Evolutionary conservation across 495 filamentous ascomycete genomes (phyloP), one percentile per base, ranked within the genome.

Genomic region (Trichoderma orchidacearum): DNA sequence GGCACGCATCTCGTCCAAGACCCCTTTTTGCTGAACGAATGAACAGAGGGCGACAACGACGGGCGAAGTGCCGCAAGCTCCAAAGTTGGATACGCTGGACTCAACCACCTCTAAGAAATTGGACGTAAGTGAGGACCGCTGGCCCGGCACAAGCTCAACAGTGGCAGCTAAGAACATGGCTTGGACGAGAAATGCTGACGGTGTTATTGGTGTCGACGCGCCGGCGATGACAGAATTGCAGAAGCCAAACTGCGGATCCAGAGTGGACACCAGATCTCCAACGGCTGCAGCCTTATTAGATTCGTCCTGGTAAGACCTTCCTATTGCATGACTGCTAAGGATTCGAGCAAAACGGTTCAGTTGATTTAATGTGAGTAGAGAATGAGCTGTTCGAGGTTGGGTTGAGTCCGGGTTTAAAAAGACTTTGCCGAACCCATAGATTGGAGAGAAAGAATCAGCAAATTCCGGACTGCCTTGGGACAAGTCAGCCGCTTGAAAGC

Each of bases 401-500:
- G 21, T 23, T 25, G 41, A 48, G 0, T 48, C 41, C 3, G 41
- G 21, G 15, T 27, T 48, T 28, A 27, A 13, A 12, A 23, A 48
- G 2, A 48, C 1, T 1, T 48, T 48, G 5, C 41, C 41, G 15
- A 48, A 48, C 13, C 41, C 41, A 17, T 48, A 48, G 7, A 13
- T 13, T 13, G 41, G 41, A 48, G 13, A 25, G 21, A 48, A 48
- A 27, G 21, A 25, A 48, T 48, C 41, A 13, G 18, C 15, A 8
- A 13, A 48, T 1, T 13, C 41, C 41, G 15, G 27, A 3, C 15
- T 17, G 17, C 17, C 34, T 65, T 89, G 84, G 58, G 89, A 85
- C 18, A 82, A 64, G 5, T 81, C 85, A 64, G 85, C 80, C 64
- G 86, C 81, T 57, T 79, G 74, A 11, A 84, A 61, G 9, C 73